Conservation (phyloP, 1,284 basidiomycete species). For the Moesziomyces parantarcticus region DNA sequence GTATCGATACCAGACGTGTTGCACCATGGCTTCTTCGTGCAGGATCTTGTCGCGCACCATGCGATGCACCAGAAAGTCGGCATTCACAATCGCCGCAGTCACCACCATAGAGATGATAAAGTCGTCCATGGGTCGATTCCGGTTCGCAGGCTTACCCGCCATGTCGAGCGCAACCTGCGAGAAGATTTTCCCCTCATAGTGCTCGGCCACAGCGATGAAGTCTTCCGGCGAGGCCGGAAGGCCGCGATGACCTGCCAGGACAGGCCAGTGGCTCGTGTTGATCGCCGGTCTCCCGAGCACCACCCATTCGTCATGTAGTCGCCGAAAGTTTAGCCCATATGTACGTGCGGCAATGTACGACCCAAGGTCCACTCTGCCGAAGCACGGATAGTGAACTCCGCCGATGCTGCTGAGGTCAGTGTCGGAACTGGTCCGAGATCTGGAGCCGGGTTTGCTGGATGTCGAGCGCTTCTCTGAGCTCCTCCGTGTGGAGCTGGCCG, state of each 20-base stretch:
- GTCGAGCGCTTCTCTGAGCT: background rate
- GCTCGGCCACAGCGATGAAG: slow-evolving; percentile 19
- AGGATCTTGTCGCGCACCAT: slow-evolving; percentile 8
- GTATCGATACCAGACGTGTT: slow-evolving; percentile 22
- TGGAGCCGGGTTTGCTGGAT: background rate
- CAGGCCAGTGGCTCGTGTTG: slow-evolving; percentile 39
- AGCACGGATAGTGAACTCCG: slow-evolving; percentile 32
- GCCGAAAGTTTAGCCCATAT: slow-evolving; percentile 36
- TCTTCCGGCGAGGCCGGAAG: slow-evolving; percentile 22
- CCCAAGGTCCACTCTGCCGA: slow-evolving; percentile 26
- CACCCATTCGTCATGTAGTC: slow-evolving; percentile 42
- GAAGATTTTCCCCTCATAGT: slow-evolving; percentile 37
- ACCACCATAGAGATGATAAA: slow-evolving; percentile 31
- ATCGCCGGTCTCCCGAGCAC: slow-evolving; percentile 25
- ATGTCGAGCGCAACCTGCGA: slow-evolving; percentile 20
- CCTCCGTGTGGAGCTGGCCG: background rate
- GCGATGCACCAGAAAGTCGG: slow-evolving; percentile 26
- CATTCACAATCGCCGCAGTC: slow-evolving; percentile 15
- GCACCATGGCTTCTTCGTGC: slow-evolving; percentile 1
- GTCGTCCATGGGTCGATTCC: slow-evolving; percentile 33
- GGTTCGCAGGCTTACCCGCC: slow-evolving; percentile 29
- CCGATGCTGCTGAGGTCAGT: slow-evolving; percentile 2
- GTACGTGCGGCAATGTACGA: slow-evolving; percentile 27
- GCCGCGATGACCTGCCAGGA: slow-evolving; percentile 29
- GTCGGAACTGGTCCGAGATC: background rate